Base-by-base conservation (phyloP, 2,329 filamentous ascomycete genomes). In the Sporothrix schenckii region DNA sequence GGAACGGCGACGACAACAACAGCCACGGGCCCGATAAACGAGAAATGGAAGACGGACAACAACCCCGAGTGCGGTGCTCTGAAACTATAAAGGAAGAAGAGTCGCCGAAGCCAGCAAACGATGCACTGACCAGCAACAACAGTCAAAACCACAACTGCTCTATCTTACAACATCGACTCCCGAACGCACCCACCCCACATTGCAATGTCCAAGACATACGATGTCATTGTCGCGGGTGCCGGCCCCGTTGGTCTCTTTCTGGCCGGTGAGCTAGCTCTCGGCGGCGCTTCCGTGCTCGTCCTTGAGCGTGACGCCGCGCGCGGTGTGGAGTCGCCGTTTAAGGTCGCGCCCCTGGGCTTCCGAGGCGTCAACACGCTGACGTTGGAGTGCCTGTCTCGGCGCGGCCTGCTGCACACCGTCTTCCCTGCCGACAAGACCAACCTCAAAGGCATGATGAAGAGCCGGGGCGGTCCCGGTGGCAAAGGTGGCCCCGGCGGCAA, bases 211-310 rank as follows among this genome's bases (percentile, higher is more conserved):
- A 50, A 61, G 41, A 49, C 50, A 16, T 78, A 79, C 75, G 78
- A 80, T 70, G 79, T 80, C 39, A 74, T 80, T 27, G 76, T 80
- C 39, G 77, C 75, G 9, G 79, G 79, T n/a, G 78, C 75, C 10
- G 79, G 79, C 0, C 79, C 79, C 0, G 75, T 80, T 30, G 79
- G 78, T 21, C 78, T 80, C 39, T 77, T 80, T 61, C 70, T 80
- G 2, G 78, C 80, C 56, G 79, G 77, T 67, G 80, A 82, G 70
- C 76, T 83, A 14, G 74, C 71, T 13, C 74, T 80, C 10, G 76
- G 75, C 7, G 54, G 74, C 27, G 72, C 74, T 13, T 79, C 78
- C 1, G 80, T 82, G 21, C 74, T 81, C 2, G 77, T 83, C 2
- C 74, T 82, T 4, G 81, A 82, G 19, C 67, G 67, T 44, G 41